Evolutionary conservation across 2,329 filamentous ascomycete genomes (phyloP), one percentile per base, ranked within the genome.

Genomic region (Fusarium sarcochroum): DNA sequence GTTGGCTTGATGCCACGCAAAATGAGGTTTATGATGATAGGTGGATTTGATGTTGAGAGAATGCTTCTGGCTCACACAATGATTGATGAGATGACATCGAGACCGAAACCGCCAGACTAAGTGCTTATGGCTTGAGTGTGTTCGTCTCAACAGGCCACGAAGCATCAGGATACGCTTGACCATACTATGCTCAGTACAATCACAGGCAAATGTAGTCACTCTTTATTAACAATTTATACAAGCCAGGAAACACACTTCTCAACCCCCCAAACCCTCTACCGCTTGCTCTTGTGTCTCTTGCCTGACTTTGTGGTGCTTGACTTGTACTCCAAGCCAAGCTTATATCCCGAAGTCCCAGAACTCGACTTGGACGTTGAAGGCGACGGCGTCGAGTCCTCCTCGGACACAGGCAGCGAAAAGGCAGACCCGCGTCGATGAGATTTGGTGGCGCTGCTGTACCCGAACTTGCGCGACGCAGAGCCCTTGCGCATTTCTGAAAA

Each of bases 401-500:
- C 58, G 6, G 59, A 55, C 30, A 49, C 58, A 32, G 56, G 49
- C 45, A 71, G 66, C n/a, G 75, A 73, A 44, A 76, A 75, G 34
- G 68, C 71, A 18, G 75, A 73, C 14, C 72, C 72, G 48, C 77
- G 76, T 30, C 75, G 72, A 62, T 77, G 76, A 20, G 76, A 75
- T 47, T 73, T 75, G 41, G 66, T 64, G 37, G 75, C 71, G n/a
- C 68, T 67, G 30, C 69, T 72, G 58, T 76, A 74, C 34, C 80
- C 78, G 42, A 76, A 76, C 66, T 80, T 82, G 63, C 78, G 78
- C 38, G 77, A 73, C 21, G 73, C 66, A 37, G 77, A 80, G 25
- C 77, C 76, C 61, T 80, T 82, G 61, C 78, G 77, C 23, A 76
- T 72, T 32, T 82, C 80, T 37, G 74, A 59, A 55, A 79, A 81